Conservation (phyloP, 208 protist species). For the Trypanosoma rangeli region DNA sequence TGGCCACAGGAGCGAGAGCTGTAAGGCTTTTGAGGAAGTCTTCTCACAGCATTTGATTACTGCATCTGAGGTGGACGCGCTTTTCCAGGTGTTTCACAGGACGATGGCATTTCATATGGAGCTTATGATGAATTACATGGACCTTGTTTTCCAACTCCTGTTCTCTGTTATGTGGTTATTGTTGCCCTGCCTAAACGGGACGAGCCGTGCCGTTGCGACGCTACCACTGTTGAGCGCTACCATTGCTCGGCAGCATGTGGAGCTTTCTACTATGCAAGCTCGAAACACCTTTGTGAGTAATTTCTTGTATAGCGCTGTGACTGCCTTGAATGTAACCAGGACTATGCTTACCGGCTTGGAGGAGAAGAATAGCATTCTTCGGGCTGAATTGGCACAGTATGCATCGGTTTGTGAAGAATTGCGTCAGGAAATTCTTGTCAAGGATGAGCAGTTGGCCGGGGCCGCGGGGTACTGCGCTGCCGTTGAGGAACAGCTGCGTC, state of each 20-base stretch:
- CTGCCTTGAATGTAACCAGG: background rate
- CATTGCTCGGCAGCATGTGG: constrained; percentile 11
- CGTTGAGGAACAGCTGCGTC: constrained; percentile 8
- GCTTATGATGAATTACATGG: constrained; percentile 4
- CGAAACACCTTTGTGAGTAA: background rate
- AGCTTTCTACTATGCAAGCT: background rate
- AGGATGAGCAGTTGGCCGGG: constrained; percentile 2
- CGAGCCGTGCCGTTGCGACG: background rate
- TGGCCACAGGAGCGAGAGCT: constrained; percentile 3
- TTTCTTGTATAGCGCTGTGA: background rate
- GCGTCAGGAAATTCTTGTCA: background rate
- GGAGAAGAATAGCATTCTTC: background rate
- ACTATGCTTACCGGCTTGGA: background rate
- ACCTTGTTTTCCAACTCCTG: background rate
- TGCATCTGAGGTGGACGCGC: background rate
- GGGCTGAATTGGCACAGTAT: background rate
- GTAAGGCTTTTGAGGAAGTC: background rate
- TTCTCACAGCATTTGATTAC: background rate
- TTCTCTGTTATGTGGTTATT: background rate
- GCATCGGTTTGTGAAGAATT: constrained; percentile 1
- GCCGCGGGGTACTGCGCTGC: constrained; percentile 5
- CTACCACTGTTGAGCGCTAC: background rate
- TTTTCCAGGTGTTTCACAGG: background rate
- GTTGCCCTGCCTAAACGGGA: background rate
- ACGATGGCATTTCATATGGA: background rate